Base-by-base conservation (phyloP, 202 grass and related monocot species). In the Panicum virgatum region DNA sequence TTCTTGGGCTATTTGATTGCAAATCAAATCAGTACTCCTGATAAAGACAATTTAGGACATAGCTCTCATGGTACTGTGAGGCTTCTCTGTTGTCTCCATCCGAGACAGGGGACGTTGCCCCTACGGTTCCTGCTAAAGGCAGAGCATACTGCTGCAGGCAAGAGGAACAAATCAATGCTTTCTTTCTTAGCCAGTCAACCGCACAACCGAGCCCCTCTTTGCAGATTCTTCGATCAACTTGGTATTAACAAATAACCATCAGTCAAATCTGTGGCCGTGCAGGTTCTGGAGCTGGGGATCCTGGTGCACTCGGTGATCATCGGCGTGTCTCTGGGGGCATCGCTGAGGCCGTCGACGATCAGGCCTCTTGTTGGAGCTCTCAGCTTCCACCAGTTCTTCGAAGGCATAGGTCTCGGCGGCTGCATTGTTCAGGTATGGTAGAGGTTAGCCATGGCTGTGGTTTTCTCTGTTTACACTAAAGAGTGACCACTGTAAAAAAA, bases 361-460 rank as follows among this genome's bases (percentile, higher is more conserved):
- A 89, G 86, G 82, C 91, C 94, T 10, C 89, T 97, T 5, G 90
- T 97, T 10, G 94, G 91, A 75, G 94, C 94, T 7, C 78, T 97
- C 61, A 93, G 94, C 81, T 97, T 97, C 91, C 94, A 97, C 68
- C 94, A 97, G 62, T 97, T 97, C 85, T 97, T 97, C 9, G 94
- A 97, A 80, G 94, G 94, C 43, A 80, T 97, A 22, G 94, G 94
- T 9, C 94, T 92, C 11, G 94, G 93, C 3, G 90, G 94, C 19
- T 97, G 94, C 86, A 97, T 97, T 80, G 90, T 97, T 79, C 92
- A 97, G 92, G 88, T 86, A 77, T 26, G 76, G 5, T 1, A 45
- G n/a, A n/a, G n/a, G n/a, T n/a, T n/a, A n/a, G n/a, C n/a, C n/a
- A n/a, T n/a, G n/a, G n/a, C n/a, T n/a, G n/a, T n/a, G n/a, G n/a